These are phyloP conservation scores for Wickerhamia fluorescens DNA, from an alignment of 805 yeast genomes.

Conservation along the genomic window DNA sequence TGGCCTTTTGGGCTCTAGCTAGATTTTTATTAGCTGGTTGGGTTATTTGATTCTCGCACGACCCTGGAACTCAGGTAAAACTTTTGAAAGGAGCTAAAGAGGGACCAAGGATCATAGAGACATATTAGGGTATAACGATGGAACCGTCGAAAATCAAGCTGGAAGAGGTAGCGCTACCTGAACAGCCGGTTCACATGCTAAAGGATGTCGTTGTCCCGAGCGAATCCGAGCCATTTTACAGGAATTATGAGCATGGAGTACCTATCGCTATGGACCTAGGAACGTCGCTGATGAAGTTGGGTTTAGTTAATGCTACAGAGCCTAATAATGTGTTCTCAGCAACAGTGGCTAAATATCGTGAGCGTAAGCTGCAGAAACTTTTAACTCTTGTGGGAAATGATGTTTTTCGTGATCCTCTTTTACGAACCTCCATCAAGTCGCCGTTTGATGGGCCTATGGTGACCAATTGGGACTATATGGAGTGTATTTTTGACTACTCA, in stretches of 20 bases:
- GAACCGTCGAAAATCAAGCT: conserved; percentile 6
- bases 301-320: conserved; percentile 38
- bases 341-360: conserved; percentile 66
- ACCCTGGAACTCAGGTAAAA: no score
- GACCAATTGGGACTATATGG: conserved; percentile 90
- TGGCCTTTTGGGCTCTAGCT: no score
- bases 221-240: conserved; percentile 40
- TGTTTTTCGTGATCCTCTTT: conserved; percentile 59
- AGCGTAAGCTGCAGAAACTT: conserved; percentile 56
- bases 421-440: conserved; percentile 60
- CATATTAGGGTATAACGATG: conserved; percentile 4
- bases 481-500: conserved; percentile 74
- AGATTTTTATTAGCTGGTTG: no score
- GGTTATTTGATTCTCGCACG: no score
- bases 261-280: conserved; percentile 94
- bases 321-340: conserved; percentile 69
- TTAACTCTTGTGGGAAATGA: conserved; percentile 81
- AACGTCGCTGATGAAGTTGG: conserved; percentile 50
- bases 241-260: conserved; percentile 42
- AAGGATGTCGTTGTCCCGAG: conserved; percentile 33
- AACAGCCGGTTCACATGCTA: conserved; percentile 34
- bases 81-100: no score
- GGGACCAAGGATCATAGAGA: no score
- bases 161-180: no score
- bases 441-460: conserved; percentile 86